Conservation (phyloP, 441 rosid genomes). For the Eruca vesicaria region DNA sequence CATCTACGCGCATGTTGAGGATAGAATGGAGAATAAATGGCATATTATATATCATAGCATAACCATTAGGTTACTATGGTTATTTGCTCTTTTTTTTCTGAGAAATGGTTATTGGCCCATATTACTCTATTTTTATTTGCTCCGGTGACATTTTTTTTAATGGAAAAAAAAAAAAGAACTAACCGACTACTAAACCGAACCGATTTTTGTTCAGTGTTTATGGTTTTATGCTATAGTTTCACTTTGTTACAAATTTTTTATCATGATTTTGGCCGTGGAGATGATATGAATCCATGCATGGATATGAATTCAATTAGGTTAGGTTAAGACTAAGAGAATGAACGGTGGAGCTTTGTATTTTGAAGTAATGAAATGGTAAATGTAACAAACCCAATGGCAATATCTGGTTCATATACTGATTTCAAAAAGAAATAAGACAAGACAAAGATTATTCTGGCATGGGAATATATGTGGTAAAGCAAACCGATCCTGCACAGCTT, state of each 20-base stretch:
- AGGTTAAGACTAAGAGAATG: neutral
- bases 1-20: too few species aligned
- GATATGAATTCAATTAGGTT: neutral
- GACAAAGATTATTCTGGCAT: neutral
- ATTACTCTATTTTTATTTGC: neutral
- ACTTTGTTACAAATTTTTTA: neutral
- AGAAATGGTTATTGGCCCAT: too few species aligned
- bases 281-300: neutral
- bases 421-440: neutral
- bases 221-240: neutral
- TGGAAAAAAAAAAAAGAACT: neutral
- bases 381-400: neutral
- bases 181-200: neutral
- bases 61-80: too few species aligned
- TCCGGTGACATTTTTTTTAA: neutral
- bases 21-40: too few species aligned
- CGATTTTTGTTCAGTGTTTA: neutral
- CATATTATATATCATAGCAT: too few species aligned
- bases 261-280: neutral
- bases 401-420: neutral
- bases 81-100: too few species aligned
- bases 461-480: neutral
- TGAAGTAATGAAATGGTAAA: neutral
- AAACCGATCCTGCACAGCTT: slow-evolving; percentile 4
- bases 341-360: neutral